Conservation (phyloP, 1,284 basidiomycete species). For the Thelephora terrestris region DNA sequence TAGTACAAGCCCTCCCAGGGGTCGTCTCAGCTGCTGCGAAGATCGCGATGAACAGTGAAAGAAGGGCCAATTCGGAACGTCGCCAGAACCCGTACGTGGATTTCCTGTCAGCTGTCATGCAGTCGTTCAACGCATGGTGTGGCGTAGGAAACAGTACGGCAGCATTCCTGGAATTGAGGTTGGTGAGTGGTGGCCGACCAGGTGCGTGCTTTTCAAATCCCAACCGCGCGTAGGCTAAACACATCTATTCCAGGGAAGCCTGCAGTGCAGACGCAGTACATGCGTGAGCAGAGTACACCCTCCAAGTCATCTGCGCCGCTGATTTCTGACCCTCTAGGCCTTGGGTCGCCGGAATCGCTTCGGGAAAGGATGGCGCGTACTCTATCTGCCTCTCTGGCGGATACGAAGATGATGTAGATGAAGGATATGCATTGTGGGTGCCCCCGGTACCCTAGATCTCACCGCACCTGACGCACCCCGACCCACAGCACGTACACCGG, state of each 20-base stretch:
- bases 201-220: constrained; percentile 23
- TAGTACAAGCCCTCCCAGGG: constrained; percentile 9
- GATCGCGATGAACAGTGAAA: constrained; percentile 12
- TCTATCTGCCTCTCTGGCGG: constrained; percentile 76
- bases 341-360: constrained; percentile 69
- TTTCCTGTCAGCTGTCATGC: background rate
- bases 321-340: constrained; percentile 35
- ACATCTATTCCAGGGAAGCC: constrained; percentile 31
- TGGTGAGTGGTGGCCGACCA: constrained; percentile 70
- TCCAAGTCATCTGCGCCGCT: background rate
- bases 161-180: constrained; percentile 64
- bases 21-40: constrained; percentile 11
- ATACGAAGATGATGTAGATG: constrained; percentile 77
- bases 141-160: constrained; percentile 39
- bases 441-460: background rate
- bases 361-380: constrained; percentile 58
- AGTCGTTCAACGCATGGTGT: background rate
- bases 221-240: background rate
- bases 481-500: constrained; percentile 61
- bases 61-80: constrained; percentile 24
- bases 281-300: constrained; percentile 37
- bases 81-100: constrained; percentile 49
- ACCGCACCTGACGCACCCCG: background rate
- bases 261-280: constrained; percentile 68
- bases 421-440: constrained; percentile 72